Evolutionary conservation across 2,329 filamentous ascomycete genomes (phyloP), one percentile per base, ranked within the genome.

Genomic region (Pezicula neosporulosa): DNA sequence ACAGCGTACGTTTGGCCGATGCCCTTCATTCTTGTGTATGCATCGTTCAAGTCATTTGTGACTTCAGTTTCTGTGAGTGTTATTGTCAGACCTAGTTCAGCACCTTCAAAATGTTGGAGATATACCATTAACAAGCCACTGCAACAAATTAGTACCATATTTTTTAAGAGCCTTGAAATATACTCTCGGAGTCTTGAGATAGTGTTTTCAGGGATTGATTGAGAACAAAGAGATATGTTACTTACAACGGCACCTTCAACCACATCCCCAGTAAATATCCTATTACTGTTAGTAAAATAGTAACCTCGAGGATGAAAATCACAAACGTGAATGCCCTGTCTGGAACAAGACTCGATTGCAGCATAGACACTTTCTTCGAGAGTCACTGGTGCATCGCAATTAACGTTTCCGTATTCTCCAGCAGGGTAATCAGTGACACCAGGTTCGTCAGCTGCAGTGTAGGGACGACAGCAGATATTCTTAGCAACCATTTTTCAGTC

Each of bases 211-310:
- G n/a, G n/a, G n/a, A n/a, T n/a, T n/a, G n/a, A n/a, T n/a, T n/a
- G n/a, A n/a, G n/a, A n/a, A n/a, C n/a, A n/a, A n/a, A n/a, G n/a
- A n/a, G n/a, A n/a, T n/a, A n/a, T n/a, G n/a, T n/a, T n/a, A n/a
- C n/a, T n/a, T n/a, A n/a, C n/a, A 7, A 72, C 61, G 38, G 69
- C 69, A 41, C 69, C 66, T 27, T 70, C 64, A 1, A 69, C 65
- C 13, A 73, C 66, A 51, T 73, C 71, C 4, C 71, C 71, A 1
- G 70, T 73, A 57, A 70, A 72, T 39, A 73, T 63, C 1, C 65
- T 67, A 35, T 16, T 16, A 9, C 2, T 41, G 9, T 30, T 36
- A 12, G 19, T 38, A 16, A 47, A 6, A 6, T 24, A 8, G 15
- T 7, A 15, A 28, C 36, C 13, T 6, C 3, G 24, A 2, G 1